Conservation (phyloP, 345 rosid species). For the Syzygium aqueum region DNA sequence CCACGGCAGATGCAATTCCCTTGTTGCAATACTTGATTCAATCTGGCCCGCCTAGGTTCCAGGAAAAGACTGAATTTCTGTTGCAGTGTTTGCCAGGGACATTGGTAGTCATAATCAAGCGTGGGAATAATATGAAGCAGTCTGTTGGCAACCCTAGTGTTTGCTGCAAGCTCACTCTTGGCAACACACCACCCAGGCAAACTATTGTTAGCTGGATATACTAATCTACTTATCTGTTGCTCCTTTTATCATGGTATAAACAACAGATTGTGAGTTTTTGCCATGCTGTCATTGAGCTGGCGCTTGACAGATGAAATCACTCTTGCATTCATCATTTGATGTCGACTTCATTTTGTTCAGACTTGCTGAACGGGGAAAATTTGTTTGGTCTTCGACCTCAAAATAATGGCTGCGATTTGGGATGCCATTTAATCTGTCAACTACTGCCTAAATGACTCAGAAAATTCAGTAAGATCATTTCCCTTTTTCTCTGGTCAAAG, state of each 20-base stretch:
- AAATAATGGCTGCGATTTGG: not conserved
- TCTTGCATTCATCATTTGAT: not conserved
- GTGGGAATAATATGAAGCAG: conserved; percentile 98
- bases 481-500: not conserved
- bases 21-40: conserved; percentile 90
- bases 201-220: conserved; percentile 43
- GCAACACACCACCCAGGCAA: conserved; percentile 78
- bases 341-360: too few relatives aligned
- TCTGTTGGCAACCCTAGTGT: conserved; percentile 98
- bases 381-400: not conserved
- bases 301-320: not conserved
- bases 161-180: conserved; percentile 84
- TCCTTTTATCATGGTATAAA: not conserved
- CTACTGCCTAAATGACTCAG: not conserved
- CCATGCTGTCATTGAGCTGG: not conserved
- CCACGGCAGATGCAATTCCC: conserved; percentile 98
- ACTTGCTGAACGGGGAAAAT: not conserved
- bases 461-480: not conserved
- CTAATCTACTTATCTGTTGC: not conserved
- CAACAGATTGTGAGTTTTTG: not conserved
- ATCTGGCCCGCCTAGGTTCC: conserved; percentile 99
- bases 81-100: conserved; percentile 99
- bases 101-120: conserved; percentile 77
- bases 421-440: not conserved
- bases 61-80: conserved; percentile 95